Conservation (phyloP, 1,284 basidiomycete species). For the Cryptococcus hybrid region DNA sequence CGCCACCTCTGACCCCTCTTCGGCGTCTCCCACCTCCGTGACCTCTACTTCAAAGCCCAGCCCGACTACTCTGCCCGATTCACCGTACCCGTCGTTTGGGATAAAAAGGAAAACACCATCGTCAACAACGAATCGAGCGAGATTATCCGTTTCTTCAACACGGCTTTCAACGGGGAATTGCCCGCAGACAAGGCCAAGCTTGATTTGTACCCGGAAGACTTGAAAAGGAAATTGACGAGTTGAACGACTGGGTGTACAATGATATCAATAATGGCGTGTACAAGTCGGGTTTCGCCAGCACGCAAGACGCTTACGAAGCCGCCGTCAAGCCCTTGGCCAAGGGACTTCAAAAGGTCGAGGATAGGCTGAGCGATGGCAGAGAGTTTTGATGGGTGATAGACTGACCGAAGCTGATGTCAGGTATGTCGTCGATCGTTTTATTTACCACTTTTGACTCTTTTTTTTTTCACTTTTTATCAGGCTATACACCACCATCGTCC, state of each 20-base stretch:
- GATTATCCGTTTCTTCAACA: conserved; percentile 90
- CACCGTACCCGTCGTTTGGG: conserved; percentile 94
- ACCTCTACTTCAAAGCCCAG: conserved; percentile 78
- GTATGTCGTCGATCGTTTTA: conserved; percentile 20
- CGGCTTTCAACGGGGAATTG: conserved; percentile 69
- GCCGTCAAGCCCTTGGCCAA: conserved; percentile 71
- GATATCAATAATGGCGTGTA: conserved; percentile 67
- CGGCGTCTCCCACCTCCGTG: conserved; percentile 69
- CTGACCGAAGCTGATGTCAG: conserved; percentile 87
- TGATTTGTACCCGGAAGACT: conserved; percentile 73
- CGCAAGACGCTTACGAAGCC: conserved; percentile 75
- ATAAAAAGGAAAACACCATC: conserved; percentile 82
- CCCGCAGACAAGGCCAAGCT: conserved; percentile 63
- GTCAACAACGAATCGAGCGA: conserved; percentile 95
- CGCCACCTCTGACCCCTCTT: conserved; percentile 69
- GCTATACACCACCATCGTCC: conserved; percentile 84
- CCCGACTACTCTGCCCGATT: conserved; percentile 66
- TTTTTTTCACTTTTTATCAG: conserved; percentile 46
- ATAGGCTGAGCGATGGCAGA: conserved; percentile 66
- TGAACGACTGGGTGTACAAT: conserved; percentile 84
- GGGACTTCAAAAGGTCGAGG: conserved; percentile 77
- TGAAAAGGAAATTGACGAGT: conserved; percentile 76
- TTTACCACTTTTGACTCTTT: not conserved
- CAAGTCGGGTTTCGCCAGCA: conserved; percentile 82
- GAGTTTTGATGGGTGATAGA: conserved; percentile 76